Base-by-base conservation (phyloP, 257 asterid species). In the Nicotiana obtusifolia region DNA sequence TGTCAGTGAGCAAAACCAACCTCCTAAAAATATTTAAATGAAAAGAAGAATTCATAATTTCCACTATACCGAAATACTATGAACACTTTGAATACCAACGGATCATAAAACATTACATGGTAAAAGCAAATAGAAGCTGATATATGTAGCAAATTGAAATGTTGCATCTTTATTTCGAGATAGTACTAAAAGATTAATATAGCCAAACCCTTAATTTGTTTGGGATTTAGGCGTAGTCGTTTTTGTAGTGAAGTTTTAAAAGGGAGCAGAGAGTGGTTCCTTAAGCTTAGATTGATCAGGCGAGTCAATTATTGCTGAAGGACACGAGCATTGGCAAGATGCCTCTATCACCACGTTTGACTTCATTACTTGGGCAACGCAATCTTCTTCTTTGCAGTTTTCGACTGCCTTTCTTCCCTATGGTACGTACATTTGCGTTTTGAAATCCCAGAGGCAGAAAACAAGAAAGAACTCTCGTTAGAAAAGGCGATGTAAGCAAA, bases 231-330 rank as follows among this genome's bases (percentile, higher is more conserved):
- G 1, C 49, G 49, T 2, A 41, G 2, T 0, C 10, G 9, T 37
- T 37, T 0, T 9, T 41, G 4, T 1, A 16, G 3, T 15, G 7
- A 44, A 71, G 35, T 22, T 20, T 91, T 84, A 94, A 84, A 94
- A 94, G 35, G 94, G 95, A 68, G 98, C 93, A 28, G 98, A 90
- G 26, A 88, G 83, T 24, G 97, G 96, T 85, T 90, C 93, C 80
- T 94, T 90, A 7, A 86, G 86, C 53, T 78, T 76, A 73, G 86
- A 75, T 44, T 83, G 84, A 0, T 80, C 73, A 0, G 94, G 88
- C 71, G 91, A 81, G 71, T 92, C 91, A 20, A 76, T 52, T 24
- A 83, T 54, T 7, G 82, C 53, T 31, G 86, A 31, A 65, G 81
- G 33, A 37, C 84, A 59, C 1, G 88, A 86, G 78, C 98, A 92